These are phyloP conservation scores for Urtica urens DNA, from an alignment of 306 rosid genomes.

Conservation along the genomic window DNA sequence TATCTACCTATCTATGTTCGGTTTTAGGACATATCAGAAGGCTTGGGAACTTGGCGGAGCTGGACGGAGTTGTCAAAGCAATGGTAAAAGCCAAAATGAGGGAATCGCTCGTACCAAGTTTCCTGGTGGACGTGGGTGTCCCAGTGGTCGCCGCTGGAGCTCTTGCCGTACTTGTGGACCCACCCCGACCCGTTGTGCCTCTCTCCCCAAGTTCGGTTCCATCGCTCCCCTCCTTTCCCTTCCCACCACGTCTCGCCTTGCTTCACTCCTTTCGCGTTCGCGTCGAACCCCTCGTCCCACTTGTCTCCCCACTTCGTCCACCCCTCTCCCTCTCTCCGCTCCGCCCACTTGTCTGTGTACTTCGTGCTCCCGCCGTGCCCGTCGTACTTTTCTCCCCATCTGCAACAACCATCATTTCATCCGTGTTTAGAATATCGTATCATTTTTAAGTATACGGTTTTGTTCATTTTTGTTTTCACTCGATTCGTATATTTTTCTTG, in stretches of 20 bases:
- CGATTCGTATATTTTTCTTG: too few relatives aligned
- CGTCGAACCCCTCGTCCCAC: conserved; percentile 91
- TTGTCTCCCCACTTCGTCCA: conserved; percentile 99
- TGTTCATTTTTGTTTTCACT: too few relatives aligned
- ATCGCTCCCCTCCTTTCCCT: conserved; percentile 62
- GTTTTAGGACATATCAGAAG: conserved; percentile 7
- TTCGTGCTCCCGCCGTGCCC: conserved; percentile 82
- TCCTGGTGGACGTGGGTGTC: conserved; percentile 73
- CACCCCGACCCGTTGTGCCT: conserved; percentile 82
- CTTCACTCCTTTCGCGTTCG: conserved; percentile 52
- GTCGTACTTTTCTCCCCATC: conserved; percentile 94
- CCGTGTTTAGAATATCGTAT: too few relatives aligned
- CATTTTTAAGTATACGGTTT: too few relatives aligned
- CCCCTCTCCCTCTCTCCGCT: conserved; percentile 54
- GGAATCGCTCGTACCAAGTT: conserved; percentile 87
- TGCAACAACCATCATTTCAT: too few relatives aligned
- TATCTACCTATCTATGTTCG: too few relatives aligned
- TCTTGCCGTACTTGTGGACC: conserved; percentile 91
- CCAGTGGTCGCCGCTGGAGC: conserved; percentile 98
- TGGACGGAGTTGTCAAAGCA: conserved; percentile 79
- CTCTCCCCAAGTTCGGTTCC: conserved; percentile 99
- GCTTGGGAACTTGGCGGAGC: conserved; percentile 64
- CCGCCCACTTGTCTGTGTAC: conserved; percentile 98
- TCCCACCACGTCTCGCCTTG: conserved; percentile 99
- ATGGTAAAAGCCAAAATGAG: conserved; percentile 78